A percentile compares a stretch with the other conserved stretches of the same genome.
These are phyloP conservation scores for Gracilaria vermiculophylla DNA, from an alignment of 23 red algal species.

Conservation along the genomic window DNA sequence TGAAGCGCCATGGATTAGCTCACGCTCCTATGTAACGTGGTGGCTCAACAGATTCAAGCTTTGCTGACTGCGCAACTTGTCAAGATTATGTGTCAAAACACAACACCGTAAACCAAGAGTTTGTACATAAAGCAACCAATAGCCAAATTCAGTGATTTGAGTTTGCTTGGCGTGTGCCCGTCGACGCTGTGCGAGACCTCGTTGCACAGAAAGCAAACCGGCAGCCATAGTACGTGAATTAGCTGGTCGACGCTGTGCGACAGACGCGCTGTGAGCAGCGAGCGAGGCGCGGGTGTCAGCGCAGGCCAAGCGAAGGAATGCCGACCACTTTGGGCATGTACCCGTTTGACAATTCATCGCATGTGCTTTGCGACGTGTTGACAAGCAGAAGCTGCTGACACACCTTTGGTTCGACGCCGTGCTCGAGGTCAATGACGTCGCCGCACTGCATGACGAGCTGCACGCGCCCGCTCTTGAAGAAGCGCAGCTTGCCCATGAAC, in stretches of 20 bases:
- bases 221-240: too few relatives aligned
- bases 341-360: constrained; percentile 50
- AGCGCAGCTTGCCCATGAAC: constrained; percentile 43
- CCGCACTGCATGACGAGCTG: constrained; percentile 43
- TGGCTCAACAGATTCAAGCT: neutral
- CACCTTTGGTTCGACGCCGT: constrained; percentile 46
- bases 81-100: neutral
- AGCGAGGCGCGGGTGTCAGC: neutral
- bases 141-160: too few relatives aligned
- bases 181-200: too few relatives aligned
- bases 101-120: constrained; percentile 16
- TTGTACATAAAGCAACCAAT: constrained; percentile 22
- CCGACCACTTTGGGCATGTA: constrained; percentile 28
- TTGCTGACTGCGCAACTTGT: constrained; percentile 1
- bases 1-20: constrained; percentile 39
- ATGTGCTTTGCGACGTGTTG: constrained; percentile 9
- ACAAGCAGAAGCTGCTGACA: constrained; percentile 54
- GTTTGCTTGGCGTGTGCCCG: too few relatives aligned
- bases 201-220: too few relatives aligned
- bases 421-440: constrained; percentile 20
- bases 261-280: neutral
- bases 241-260: neutral
- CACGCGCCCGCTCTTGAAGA: constrained; percentile 62
- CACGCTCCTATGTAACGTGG: constrained; percentile 41
- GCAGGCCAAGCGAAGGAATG: constrained; percentile 18